Base-by-base conservation (phyloP, 2,329 filamentous ascomycete species). In the Lasiodiplodia gonubiensis region DNA sequence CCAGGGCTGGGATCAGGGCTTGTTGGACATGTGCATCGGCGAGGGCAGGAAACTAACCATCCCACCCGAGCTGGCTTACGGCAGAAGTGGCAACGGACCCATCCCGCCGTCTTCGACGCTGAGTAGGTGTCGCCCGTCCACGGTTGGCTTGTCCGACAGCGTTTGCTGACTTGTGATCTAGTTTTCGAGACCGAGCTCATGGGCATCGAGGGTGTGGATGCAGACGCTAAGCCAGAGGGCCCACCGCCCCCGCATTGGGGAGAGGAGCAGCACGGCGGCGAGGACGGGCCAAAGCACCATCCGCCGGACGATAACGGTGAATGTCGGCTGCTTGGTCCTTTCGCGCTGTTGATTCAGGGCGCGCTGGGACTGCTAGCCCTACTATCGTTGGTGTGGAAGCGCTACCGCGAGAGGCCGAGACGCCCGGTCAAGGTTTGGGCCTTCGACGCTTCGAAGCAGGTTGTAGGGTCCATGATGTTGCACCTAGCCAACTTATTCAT, bases 371-470 rank as follows among this genome's bases (percentile, higher is more conserved):
- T 86, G 21, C 83, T 97, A 67, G 95, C 95, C 10, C 82, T 98
- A 64, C 83, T 94, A 66, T 92, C 93, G 0, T 86, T 99, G 59
- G 94, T 98, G 8, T 97, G 89, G 83, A 99, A 99, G 83, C 87
- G 95, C 72, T 97, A 91, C 89, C 88, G 92, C 71, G 95, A 99
- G 81, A 86, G 92, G 67, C 94, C 95, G 1, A 94, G 97, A 78
- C 87, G 95, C 66, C 94, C 94, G 0, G 76, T 98, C 75, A 97
- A 96, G 85, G 93, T 99, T 71, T 99, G 95, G 94, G 94, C 92
- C 79, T 99, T 98, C 78, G 95, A 99, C 77, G 95, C 90, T 27
- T 97, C 93, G 37, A 99, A 99, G 83, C 95, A 99, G 83, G 93
- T 99, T 65, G 92, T 98, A 74, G 95, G 95, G 25, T 96, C 93